Evolutionary conservation across 139 green algal species (phyloP).

Genomic region (Microglena sp.): DNA sequence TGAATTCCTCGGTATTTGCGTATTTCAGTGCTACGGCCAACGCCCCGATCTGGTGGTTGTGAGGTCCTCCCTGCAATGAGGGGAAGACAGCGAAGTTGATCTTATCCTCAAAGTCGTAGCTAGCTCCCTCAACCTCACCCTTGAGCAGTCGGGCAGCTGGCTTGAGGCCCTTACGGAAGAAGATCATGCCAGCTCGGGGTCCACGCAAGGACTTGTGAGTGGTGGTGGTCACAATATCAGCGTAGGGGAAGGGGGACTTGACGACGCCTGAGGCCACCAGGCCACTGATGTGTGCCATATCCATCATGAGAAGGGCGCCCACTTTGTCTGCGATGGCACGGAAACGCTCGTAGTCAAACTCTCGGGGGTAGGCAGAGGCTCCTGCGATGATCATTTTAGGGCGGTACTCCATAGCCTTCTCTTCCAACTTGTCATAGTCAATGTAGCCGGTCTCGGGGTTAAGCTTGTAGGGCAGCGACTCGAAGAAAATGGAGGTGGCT

Average conservation of each 20-base stretch:
- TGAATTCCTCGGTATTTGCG: constrained; percentile 78
- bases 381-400: constrained; percentile 89
- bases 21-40: constrained; percentile 95
- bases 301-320: constrained; percentile 49
- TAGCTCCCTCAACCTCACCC: constrained; percentile 37
- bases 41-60: constrained; percentile 98
- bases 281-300: constrained; percentile 98
- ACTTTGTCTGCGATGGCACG: constrained; percentile 76
- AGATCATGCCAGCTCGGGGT: constrained; percentile 90
- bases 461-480: constrained; percentile 91
- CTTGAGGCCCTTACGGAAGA: constrained; percentile 85
- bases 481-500: constrained; percentile 96
- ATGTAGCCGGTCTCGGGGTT: constrained; percentile 83
- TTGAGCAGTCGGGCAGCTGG: constrained; percentile 42
- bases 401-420: constrained; percentile 63
- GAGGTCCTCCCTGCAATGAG: constrained; percentile 84
- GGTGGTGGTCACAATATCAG: constrained; percentile 97
- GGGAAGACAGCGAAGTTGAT: constrained; percentile 97
- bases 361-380: constrained; percentile 82
- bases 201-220: constrained; percentile 96
- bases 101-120: constrained; percentile 83
- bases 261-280: constrained; percentile 76
- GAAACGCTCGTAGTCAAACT: constrained; percentile 73
- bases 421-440: constrained; percentile 85
- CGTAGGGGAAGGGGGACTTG: constrained; percentile 78